Evolutionary conservation across 2,329 filamentous ascomycete genomes (phyloP).

Genomic region (Neonectria coccinea): DNA sequence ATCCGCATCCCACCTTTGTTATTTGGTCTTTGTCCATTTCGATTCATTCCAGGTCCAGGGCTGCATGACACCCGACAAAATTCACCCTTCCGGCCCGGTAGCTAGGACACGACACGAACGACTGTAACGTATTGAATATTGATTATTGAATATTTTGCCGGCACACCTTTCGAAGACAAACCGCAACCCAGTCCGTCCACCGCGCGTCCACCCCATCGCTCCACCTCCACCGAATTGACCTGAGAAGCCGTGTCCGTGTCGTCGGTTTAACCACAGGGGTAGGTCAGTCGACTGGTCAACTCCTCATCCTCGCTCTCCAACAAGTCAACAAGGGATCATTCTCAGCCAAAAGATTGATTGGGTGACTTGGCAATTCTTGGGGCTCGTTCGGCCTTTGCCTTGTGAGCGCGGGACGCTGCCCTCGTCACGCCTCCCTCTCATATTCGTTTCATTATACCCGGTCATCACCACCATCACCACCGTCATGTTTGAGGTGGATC

Average conservation of each 20-base stretch:
- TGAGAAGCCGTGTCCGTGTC: slow-evolving; percentile 18
- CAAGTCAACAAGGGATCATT: slow-evolving; percentile 9
- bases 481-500: slow-evolving; percentile 45
- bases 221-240: slow-evolving; percentile 29
- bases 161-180: slow-evolving; percentile 6
- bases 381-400: background rate
- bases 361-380: background rate
- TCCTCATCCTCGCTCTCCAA: background rate
- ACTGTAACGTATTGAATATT: slow-evolving; percentile 13
- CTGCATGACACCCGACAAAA: background rate
- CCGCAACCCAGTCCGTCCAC: background rate
- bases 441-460: slow-evolving; percentile 23
- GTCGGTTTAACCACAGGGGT: slow-evolving; percentile 21
- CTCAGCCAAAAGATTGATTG: slow-evolving; percentile 6
- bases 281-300: background rate
- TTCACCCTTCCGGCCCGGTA: background rate
- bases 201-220: slow-evolving; percentile 11
- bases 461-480: background rate
- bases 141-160: slow-evolving; percentile 19
- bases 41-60: background rate
- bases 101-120: slow-evolving; percentile 1
- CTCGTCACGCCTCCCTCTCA: slow-evolving; percentile 5
- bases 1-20: background rate
- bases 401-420: background rate
- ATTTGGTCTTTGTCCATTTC: background rate